A percentile compares a stretch with the other conserved stretches of the same genome.
phyloP scores from a whole-genome alignment of 768 basidiomycete genomes.

The Kwoniella botswanensis region DNA sequence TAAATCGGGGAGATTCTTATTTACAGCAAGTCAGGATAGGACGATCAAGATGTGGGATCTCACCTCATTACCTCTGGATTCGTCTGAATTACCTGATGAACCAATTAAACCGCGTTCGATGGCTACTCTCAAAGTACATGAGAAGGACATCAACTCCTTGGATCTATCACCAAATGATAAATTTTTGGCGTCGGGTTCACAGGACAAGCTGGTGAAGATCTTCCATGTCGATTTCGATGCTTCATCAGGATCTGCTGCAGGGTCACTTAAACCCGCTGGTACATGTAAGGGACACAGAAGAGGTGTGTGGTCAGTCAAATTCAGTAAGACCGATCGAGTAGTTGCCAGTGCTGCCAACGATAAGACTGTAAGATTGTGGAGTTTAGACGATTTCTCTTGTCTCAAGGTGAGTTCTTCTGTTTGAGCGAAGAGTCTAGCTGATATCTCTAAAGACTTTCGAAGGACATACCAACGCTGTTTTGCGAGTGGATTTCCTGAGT shows the following conservation, averaged over 20 bases:
- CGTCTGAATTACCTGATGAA: constrained; percentile 60
- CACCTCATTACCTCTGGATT: constrained; percentile 34
- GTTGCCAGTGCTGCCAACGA: constrained; percentile 95
- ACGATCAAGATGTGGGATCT: constrained; percentile 99
- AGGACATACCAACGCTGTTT: constrained; percentile 95
- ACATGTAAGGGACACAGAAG: constrained; percentile 95
- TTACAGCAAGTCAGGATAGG: constrained; percentile 94
- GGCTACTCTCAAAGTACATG: constrained; percentile 86
- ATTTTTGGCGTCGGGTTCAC: constrained; percentile 88
- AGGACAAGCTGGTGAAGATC: constrained; percentile 92
- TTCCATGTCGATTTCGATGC: constrained; percentile 71
- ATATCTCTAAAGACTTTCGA: constrained; percentile 75
- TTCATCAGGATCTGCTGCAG: constrained; percentile 60
- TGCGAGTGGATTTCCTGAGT: constrained; percentile 88
- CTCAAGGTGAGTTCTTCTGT: constrained; percentile 62
- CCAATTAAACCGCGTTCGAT: constrained; percentile 71
- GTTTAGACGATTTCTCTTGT: constrained; percentile 88
- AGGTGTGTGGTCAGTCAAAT: constrained; percentile 93
- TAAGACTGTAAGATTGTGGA: constrained; percentile 93
- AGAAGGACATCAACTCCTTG: constrained; percentile 97
- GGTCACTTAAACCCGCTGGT: constrained; percentile 76
- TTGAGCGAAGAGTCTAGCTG: not conserved
- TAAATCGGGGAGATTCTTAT: constrained; percentile 68
- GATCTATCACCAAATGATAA: constrained; percentile 89
- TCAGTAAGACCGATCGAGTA: constrained; percentile 78